Evolutionary conservation across 768 basidiomycete genomes (phyloP), one percentile per base, ranked within the genome.

Genomic region (Agrocybe chaxingu): DNA sequence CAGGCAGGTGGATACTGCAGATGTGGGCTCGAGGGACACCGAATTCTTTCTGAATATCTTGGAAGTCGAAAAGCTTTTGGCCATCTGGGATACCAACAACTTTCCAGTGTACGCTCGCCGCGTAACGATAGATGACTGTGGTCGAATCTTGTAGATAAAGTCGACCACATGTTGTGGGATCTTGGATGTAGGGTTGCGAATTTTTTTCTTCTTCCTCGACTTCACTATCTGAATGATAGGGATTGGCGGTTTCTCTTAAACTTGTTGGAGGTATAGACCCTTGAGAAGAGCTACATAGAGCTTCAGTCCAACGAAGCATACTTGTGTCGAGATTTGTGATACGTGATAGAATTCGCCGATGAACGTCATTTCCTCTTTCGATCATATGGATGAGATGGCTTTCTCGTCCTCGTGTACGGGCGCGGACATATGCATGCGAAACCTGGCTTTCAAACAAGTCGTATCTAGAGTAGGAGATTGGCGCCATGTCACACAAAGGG

Each of bases 351-450:
- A 77, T 71, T 38, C 73, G 78, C 18, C 76, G 77, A 56, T 87
- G 83, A 10, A 62, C 56, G 51, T 80, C 77, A 53, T 81, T 83
- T 3, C 72, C 76, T 53, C 74, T 71, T 61, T 89, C 81, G 16
- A 77, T 73, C 77, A 90, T 78, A 59, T 87, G 77, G 5, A 89
- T 65, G 37, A 87, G 58, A 59, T 81, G 77, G 52, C 80, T 74
- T 49, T 74, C 70, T 37, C 71, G 66, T 7, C 75, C 76, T 41
- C 71, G 61, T 36, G 79, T 70, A 31, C 72, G 70, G 30, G 78
- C 73, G 30, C 78, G 79, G 39, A 74, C 67, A 58, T 77, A 79
- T 10, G 78, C 79, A 61, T 82, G 77, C 3, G 82, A 83, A 5
- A 85, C 60, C 46, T 81, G 80, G 53, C 84, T 81, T 55, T 85